These are phyloP conservation scores for Hordeum vulgare DNA, from an alignment of 176 grass and related monocot genomes.

Conservation along the genomic window MorexV3_pseudomolecules_assembly NC_058518.1:434904573-434905072, in stretches of 20 bases:
- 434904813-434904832: conserved; percentile 68
- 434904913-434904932: conserved; percentile 77
- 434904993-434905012: conserved; percentile 81
- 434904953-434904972: conserved; percentile 49
- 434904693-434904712: neutral
- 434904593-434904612: neutral
- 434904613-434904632: neutral
- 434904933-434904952: conserved; percentile 70
- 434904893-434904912: conserved; percentile 71
- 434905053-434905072: conserved; percentile 74
- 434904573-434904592: neutral
- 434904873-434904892: conserved; percentile 59
- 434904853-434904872: conserved; percentile 81
- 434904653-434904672: neutral
- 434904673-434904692: neutral
- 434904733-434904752: neutral
- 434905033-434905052: conserved; percentile 50
- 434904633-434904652: neutral
- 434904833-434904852: conserved; percentile 69
- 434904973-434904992: conserved; percentile 72
- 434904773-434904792: conserved; percentile 66
- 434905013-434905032: conserved; percentile 63
- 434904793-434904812: conserved; percentile 61
- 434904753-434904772: conserved; percentile 60
- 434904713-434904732: neutral